Evolutionary conservation across 2,329 filamentous ascomycete species (phyloP), one percentile per base, ranked within the genome.

Genomic region (Pezicula radicicola): DNA sequence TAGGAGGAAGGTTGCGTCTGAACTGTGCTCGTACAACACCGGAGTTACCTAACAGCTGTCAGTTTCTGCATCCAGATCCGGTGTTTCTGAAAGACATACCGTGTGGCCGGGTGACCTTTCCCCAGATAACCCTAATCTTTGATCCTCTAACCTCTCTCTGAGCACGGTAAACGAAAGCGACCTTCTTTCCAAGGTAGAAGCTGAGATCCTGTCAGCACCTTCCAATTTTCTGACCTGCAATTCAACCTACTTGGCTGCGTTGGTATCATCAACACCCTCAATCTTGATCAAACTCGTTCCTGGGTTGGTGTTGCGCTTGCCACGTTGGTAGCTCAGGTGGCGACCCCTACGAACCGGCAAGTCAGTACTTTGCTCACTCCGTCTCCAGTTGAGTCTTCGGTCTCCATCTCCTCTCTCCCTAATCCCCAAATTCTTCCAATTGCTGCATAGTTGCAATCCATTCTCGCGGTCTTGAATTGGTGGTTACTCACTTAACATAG

Each of bases 121-220:
- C 93, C 91, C 92, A 97, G 82, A 97, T 97, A 68, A 97, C 88
- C 72, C 93, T 87, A 80, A 97, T 95, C 88, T 97, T 97, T 75
- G 91, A 93, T 74, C 94, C 94, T 70, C 93, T 89, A 72, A 96
- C 84, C 83, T 96, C 91, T 79, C 87, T 92, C 78, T 90, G 87
- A 68, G 87, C 93, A 73, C 92, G 91, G 85, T 97, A 99, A 78
- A 99, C 91, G 78, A 91, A 99, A 75, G 94, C 94, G 75, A 97
- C 86, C 81, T 92, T 92, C 89, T 99, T 99, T 80, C 94, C 94
- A 65, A 91, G 82, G 83, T 99, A 99, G 89, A 97, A 97, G 79
- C 66, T 68, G 51, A 10, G 27, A 36, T 25, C 33, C 8, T n/a
- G 55, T 66, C 50, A 66, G 61, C 44, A 58, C 35, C 21, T 48